Evolutionary conservation across 2,329 filamentous ascomycete species (phyloP).

Genomic region (Aureobasidium sp.): DNA sequence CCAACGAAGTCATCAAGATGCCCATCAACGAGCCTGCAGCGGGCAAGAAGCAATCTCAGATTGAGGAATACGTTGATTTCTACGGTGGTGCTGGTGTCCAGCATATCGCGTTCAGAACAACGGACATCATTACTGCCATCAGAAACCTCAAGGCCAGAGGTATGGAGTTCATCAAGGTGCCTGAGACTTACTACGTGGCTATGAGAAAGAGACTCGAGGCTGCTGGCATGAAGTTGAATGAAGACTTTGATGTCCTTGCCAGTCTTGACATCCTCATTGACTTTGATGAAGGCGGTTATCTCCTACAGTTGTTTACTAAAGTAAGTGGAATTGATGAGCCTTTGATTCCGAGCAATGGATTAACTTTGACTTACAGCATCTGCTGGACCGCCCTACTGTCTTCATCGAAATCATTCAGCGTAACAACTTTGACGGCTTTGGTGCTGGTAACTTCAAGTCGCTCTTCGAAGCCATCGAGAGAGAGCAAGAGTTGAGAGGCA

Average conservation of each 20-base stretch:
- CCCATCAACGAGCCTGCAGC: constrained; percentile 93
- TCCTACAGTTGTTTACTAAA: constrained; percentile 55
- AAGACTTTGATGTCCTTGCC: constrained; percentile 72
- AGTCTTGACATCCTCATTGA: constrained; percentile 83
- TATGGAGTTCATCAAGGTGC: constrained; percentile 88
- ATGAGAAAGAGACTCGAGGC: constrained; percentile 68
- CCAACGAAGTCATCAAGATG: constrained; percentile 88
- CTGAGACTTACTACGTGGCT: constrained; percentile 73
- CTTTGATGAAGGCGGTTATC: constrained; percentile 86
- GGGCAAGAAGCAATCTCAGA: constrained; percentile 87
- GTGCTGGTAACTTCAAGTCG: constrained; percentile 92
- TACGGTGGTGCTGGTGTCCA: constrained; percentile 86
- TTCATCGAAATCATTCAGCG: constrained; percentile 96
- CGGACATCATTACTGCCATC: constrained; percentile 72
- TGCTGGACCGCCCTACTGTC: constrained; percentile 91
- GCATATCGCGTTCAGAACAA: constrained; percentile 81
- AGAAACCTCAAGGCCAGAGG: constrained; percentile 74
- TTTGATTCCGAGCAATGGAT: neutral
- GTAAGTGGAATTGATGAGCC: constrained; percentile 26
- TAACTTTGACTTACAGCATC: constrained; percentile 41
- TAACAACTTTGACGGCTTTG: constrained; percentile 84
- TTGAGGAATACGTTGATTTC: constrained; percentile 82
- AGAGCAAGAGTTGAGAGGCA: constrained; percentile 80
- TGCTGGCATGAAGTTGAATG: constrained; percentile 54
- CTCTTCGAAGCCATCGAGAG: constrained; percentile 92